A percentile compares a stretch with the other conserved stretches of the same genome.
These are phyloP conservation scores for Acer campestre DNA, from an alignment of 345 rosid genomes.

Conservation along the genomic window DNA sequence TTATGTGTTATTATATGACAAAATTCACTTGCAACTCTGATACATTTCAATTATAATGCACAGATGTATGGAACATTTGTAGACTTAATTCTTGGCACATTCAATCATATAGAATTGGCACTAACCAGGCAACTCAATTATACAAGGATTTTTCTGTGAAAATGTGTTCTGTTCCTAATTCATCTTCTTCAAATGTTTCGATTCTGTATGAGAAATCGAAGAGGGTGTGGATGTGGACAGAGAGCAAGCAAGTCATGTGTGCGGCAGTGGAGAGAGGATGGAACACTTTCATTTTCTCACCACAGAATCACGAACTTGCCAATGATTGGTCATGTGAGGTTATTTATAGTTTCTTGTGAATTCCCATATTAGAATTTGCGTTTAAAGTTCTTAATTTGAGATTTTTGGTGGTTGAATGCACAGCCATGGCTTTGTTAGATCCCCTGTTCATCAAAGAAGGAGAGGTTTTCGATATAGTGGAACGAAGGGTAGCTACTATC, in stretches of 20 bases:
- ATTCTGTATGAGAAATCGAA: slow-evolving; percentile 42
- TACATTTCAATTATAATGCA: neutral
- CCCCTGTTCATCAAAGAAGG: slow-evolving; percentile 56
- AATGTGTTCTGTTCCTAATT: slow-evolving; percentile 33
- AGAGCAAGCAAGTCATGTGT: slow-evolving; percentile 73
- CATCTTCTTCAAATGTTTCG: slow-evolving; percentile 22
- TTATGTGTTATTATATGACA: neutral
- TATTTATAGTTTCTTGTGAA: slow-evolving; percentile 9
- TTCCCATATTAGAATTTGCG: neutral
- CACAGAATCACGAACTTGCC: slow-evolving; percentile 49
- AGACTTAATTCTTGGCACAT: too few species aligned
- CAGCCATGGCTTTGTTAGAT: slow-evolving; percentile 70
- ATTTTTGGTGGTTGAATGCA: slow-evolving; percentile 31
- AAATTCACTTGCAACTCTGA: neutral
- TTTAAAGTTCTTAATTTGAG: slow-evolving; percentile 11
- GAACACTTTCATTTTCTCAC: slow-evolving; percentile 74
- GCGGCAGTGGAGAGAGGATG: slow-evolving; percentile 90
- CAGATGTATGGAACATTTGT: slow-evolving; percentile 2
- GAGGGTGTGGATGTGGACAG: slow-evolving; percentile 84
- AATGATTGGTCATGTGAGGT: slow-evolving; percentile 75
- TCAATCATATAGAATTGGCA: neutral
- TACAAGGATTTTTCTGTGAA: slow-evolving; percentile 16
- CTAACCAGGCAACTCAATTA: neutral
- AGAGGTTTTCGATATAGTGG: slow-evolving; percentile 43
- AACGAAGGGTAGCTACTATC: slow-evolving; percentile 51